phyloP scores from a whole-genome alignment of 306 rosid species.

The Carpinus fangiana region DNA sequence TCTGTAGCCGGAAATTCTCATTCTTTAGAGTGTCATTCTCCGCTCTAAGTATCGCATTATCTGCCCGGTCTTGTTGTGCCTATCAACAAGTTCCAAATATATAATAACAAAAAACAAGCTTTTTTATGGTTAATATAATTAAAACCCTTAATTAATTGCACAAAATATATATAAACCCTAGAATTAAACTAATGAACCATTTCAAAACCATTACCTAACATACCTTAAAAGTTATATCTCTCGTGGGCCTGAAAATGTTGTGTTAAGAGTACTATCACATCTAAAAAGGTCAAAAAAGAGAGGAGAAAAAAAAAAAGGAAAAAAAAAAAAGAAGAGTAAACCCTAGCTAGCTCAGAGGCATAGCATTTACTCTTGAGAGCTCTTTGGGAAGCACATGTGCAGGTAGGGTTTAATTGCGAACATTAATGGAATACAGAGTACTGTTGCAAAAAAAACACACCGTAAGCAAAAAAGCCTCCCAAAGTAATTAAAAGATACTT shows the following conservation, averaged over 20 bases:
- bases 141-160: not conserved
- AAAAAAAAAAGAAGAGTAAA: too few species aligned
- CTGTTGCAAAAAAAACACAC: slow-evolving; percentile 26
- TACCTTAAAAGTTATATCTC: too few species aligned
- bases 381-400: slow-evolving; percentile 57
- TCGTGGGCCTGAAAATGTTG: too few species aligned
- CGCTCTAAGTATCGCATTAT: slow-evolving; percentile 73
- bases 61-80: slow-evolving; percentile 95
- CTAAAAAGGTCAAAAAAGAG: too few species aligned
- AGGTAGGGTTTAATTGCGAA: slow-evolving; percentile 65
- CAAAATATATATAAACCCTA: slow-evolving; percentile 22
- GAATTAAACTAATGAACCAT: slow-evolving; percentile 16
- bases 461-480: not conserved
- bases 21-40: slow-evolving; percentile 78
- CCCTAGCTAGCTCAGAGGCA: slow-evolving; percentile 27
- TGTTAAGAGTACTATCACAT: too few species aligned
- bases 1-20: slow-evolving; percentile 76
- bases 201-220: too few species aligned
- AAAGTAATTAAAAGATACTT: slow-evolving; percentile 21
- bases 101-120: not conserved
- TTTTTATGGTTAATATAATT: too few species aligned
- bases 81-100: slow-evolving; percentile 6
- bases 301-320: too few species aligned
- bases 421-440: slow-evolving; percentile 70
- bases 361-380: slow-evolving; percentile 54